These are phyloP conservation scores for Fusarium zealandicum DNA, from an alignment of 2,329 filamentous ascomycete species.

Conservation along the genomic window DNA sequence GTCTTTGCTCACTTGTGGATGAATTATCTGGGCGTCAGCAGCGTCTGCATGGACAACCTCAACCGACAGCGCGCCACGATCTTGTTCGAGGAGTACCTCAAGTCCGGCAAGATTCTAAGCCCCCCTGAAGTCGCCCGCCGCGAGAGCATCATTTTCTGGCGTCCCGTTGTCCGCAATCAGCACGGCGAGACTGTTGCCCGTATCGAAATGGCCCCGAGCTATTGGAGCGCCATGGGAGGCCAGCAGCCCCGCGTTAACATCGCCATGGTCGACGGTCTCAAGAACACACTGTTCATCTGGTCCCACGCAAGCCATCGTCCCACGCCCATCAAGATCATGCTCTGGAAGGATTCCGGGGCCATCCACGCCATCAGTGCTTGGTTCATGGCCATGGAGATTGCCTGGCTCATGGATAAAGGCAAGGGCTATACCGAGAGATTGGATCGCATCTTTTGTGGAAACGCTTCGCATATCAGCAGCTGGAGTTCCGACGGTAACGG, in stretches of 20 bases:
- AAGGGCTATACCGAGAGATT: constrained; percentile 33
- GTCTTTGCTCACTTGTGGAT: constrained; percentile 80
- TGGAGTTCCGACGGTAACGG: constrained; percentile 1
- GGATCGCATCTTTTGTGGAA: constrained; percentile 25
- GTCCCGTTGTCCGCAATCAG: constrained; percentile 42
- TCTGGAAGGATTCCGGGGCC: constrained; percentile 43
- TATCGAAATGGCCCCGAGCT: constrained; percentile 54
- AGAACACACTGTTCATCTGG: constrained; percentile 43
- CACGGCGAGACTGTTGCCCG: constrained; percentile 39
- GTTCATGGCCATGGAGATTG: constrained; percentile 49
- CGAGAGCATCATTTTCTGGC: constrained; percentile 68
- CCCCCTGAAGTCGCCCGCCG: constrained; percentile 70
- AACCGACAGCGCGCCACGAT: constrained; percentile 88
- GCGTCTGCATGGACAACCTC: constrained; percentile 82
- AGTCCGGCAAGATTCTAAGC: constrained; percentile 59
- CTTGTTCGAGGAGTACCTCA: constrained; percentile 68
- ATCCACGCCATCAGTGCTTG: constrained; percentile 46
- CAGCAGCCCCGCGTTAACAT: constrained; percentile 25
- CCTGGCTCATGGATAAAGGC: constrained; percentile 43
- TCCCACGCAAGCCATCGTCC: constrained; percentile 28
- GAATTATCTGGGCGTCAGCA: constrained; percentile 85
- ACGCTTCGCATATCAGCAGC: not conserved
- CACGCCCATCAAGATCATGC: constrained; percentile 47
- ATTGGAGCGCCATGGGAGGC: constrained; percentile 47
- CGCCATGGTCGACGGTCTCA: constrained; percentile 42